Base-by-base conservation (phyloP, 345 rosid species). In the Eucalyptus sp. region DNA sequence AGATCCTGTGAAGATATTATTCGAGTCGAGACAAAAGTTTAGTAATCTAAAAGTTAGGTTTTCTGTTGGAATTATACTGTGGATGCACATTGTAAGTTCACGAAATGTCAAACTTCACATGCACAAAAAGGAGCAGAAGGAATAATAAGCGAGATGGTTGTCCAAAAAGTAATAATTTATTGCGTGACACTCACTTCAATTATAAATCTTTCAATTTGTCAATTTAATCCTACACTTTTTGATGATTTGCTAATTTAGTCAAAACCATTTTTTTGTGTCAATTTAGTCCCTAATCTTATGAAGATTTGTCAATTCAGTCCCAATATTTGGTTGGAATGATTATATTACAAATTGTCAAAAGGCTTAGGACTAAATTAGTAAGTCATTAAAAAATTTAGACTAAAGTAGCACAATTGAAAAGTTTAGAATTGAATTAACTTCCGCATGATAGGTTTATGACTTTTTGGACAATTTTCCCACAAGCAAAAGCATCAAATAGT, bases 341-440 rank as follows among this genome's bases (percentile, higher is more conserved):
- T 56, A 56, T 24, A 56, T 56, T 49, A 3, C 13, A 10, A 56
- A 56, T 22, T 56, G 5, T 56, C 29, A 56, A 56, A 56, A 56
- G 13, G 0, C 0, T 0, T 56, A 24, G 0, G 13, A 56, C 6
- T 56, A 2, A 56, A 56, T 56, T 56, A 24, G 0, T 24, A 56
- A 56, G 0, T 56, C 0, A 0, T 56, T 56, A 56, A 56, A 4
- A 56, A 4, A 1, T 24, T 56, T 56, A 24, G 12, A 1, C 0
- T 0, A 52, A 52, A 52, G 0, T 52, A 52, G 25, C 1, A 52
- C 5, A 20, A 7, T 52, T 20, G 2, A 20, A 52, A 52, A 0
- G 0, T 1, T 8, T 22, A 56, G 1, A 0, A 56, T 1, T 56
- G 29, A 27, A 60, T 60, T 60, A 0, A 7, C 8, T 1, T 3